Evolutionary conservation across 108 stramenopile species (phyloP), one percentile per base, ranked within the genome.

Genomic region (Fistulifera solaris): DNA sequence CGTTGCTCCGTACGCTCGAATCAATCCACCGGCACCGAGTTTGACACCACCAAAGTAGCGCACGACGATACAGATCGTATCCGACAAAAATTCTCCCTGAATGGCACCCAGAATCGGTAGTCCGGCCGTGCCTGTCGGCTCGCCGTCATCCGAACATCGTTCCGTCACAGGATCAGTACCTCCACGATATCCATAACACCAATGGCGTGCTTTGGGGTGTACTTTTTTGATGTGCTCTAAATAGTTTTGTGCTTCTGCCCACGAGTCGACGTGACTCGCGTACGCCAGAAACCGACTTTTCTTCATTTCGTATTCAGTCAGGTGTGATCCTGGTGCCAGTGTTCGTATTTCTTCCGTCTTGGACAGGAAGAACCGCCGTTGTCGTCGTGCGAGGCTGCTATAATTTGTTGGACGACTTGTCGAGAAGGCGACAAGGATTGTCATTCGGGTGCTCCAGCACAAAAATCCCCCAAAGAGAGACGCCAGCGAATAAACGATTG

Each of bases 31-130:
- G 24, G 90, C 83, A 16, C 90, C 90, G 18, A 93, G 54, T 68
- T 86, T 86, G 50, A 88, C 75, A 3, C 90, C 90, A 7, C 85
- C 88, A 62, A 64, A 92, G 58, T 92, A 92, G 57, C 90, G 59
- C 10, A 92, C 84, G 0, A 92, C 80, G 0, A 83, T 66, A 42
- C 83, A 85, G 0, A 92, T 49, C n/a, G 66, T 68, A 58, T 92
- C 76, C 0, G 78, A 66, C 40, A 92, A 63, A 6, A 52, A 70
- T 56, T 83, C 80, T 10, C 78, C 83, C 48, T 81, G 71, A 42
- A 89, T 83, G 18, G 87, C 87, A 27, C 65, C 67, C 38, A 89
- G 48, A 16, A 89, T 89, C 8, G 87, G 87, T 26, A 38, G 48
- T 0, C 87, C 89, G 0, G 83, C 86, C 14, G 90, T 93, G 0